Conservation (phyloP, 768 basidiomycete genomes). For the Lentinula boryana region DNA sequence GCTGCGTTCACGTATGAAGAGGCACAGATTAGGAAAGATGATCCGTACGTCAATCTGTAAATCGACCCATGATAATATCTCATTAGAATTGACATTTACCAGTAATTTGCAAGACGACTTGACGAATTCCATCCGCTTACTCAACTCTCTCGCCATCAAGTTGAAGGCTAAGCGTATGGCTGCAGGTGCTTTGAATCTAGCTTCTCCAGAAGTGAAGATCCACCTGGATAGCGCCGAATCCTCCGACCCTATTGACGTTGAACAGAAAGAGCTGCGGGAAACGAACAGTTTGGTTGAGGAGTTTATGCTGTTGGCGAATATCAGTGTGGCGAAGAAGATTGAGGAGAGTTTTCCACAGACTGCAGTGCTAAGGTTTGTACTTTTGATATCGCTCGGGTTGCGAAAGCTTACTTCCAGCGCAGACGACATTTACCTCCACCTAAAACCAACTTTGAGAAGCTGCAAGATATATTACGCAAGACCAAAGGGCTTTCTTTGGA, state of each 20-base stretch:
- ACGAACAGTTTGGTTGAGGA: slow-evolving; percentile 98
- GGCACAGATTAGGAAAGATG: slow-evolving; percentile 90
- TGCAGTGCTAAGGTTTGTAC: slow-evolving; percentile 72
- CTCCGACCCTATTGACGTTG: slow-evolving; percentile 94
- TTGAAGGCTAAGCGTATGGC: slow-evolving; percentile 84
- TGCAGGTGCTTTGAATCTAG: slow-evolving; percentile 95
- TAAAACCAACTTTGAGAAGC: slow-evolving; percentile 87
- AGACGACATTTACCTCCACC: slow-evolving; percentile 93
- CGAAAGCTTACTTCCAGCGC: slow-evolving; percentile 4
- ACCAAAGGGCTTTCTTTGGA: slow-evolving; percentile 79
- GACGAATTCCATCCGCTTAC: slow-evolving; percentile 79
- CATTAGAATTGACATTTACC: not conserved
- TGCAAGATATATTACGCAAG: slow-evolving; percentile 88
- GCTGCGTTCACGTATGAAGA: slow-evolving; percentile 96
- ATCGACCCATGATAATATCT: not conserved
- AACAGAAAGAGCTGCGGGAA: slow-evolving; percentile 88
- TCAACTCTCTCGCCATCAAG: slow-evolving; percentile 82
- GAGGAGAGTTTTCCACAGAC: slow-evolving; percentile 95
- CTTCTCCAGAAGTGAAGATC: slow-evolving; percentile 98
- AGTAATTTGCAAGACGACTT: slow-evolving; percentile 78
- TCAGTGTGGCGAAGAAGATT: slow-evolving; percentile 87
- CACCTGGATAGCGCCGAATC: slow-evolving; percentile 90
- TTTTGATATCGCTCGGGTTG: not conserved
- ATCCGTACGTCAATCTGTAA: slow-evolving; percentile 51
- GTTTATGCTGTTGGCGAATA: slow-evolving; percentile 98